Evolutionary conservation across 495 filamentous ascomycete genomes (phyloP).

Genomic region (Jackrogersella minutella): DNA sequence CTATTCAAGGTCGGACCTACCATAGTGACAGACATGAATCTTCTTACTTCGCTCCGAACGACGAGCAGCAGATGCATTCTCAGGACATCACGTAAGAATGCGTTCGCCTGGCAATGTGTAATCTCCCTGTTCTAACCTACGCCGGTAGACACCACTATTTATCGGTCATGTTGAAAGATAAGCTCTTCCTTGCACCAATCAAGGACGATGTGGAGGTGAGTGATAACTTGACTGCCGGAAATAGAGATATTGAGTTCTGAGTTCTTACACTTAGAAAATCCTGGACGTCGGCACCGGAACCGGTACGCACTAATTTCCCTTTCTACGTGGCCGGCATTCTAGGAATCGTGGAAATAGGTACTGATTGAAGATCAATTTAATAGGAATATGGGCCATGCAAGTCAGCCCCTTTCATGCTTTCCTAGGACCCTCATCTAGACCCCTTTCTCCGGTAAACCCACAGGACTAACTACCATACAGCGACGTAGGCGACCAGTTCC

Average conservation of each 20-base stretch:
- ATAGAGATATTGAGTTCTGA: neutral
- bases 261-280: slow-evolving; percentile 47
- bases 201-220: slow-evolving; percentile 31
- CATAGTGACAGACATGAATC: slow-evolving; percentile 46
- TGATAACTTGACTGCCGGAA: neutral
- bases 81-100: slow-evolving; percentile 43
- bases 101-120: neutral
- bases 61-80: slow-evolving; percentile 47
- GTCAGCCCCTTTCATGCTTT: neutral
- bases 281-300: slow-evolving; percentile 66
- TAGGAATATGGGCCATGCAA: slow-evolving; percentile 53
- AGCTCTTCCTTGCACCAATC: slow-evolving; percentile 68
- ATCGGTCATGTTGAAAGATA: slow-evolving; percentile 48
- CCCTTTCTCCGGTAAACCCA: neutral
- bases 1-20: slow-evolving; percentile 52
- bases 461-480: slow-evolving; percentile 29
- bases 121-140: neutral
- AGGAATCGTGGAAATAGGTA: neutral
- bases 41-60: slow-evolving; percentile 43
- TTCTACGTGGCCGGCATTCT: neutral
- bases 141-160: slow-evolving; percentile 45
- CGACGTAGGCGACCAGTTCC: slow-evolving; percentile 63
- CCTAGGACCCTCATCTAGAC: neutral
- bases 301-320: slow-evolving; percentile 45
- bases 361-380: neutral